Evolutionary conservation across 768 basidiomycete genomes (phyloP).

Genomic region (Suillus decipiens): DNA sequence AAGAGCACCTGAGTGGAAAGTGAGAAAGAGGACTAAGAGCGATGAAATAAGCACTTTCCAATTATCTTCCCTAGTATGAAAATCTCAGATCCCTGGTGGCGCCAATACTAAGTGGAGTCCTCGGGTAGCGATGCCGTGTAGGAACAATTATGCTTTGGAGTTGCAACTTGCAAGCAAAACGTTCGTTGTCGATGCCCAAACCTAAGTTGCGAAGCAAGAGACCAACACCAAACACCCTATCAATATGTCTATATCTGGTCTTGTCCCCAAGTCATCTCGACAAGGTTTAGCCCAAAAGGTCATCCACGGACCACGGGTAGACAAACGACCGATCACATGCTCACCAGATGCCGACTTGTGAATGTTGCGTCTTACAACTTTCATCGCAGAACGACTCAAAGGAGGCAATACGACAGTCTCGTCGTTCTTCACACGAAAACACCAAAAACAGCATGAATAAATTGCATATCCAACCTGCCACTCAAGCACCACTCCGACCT

Average conservation of each 20-base stretch:
- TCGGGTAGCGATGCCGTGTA: background rate
- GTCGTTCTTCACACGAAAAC: constrained; percentile 3
- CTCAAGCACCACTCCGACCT: constrained; percentile 62
- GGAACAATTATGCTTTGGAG: background rate
- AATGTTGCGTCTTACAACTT: background rate
- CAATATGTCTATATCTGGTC: background rate
- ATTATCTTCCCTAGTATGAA: background rate
- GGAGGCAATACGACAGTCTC: background rate
- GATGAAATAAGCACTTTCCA: background rate
- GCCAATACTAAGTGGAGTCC: no score
- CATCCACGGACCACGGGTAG: constrained; percentile 7
- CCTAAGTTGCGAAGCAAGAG: background rate
- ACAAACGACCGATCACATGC: constrained; percentile 12
- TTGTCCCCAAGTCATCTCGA: background rate
- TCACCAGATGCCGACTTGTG: background rate
- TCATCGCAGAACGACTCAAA: background rate
- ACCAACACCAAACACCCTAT: background rate
- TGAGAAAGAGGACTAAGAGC: background rate
- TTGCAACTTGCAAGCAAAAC: background rate
- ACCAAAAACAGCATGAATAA: background rate
- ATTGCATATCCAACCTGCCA: background rate
- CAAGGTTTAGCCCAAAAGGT: background rate
- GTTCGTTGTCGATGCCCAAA: background rate
- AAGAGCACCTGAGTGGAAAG: background rate
- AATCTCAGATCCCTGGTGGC: background rate